Evolutionary conservation across 495 filamentous ascomycete species (phyloP).

Genomic region (Aspergillus wentii): DNA sequence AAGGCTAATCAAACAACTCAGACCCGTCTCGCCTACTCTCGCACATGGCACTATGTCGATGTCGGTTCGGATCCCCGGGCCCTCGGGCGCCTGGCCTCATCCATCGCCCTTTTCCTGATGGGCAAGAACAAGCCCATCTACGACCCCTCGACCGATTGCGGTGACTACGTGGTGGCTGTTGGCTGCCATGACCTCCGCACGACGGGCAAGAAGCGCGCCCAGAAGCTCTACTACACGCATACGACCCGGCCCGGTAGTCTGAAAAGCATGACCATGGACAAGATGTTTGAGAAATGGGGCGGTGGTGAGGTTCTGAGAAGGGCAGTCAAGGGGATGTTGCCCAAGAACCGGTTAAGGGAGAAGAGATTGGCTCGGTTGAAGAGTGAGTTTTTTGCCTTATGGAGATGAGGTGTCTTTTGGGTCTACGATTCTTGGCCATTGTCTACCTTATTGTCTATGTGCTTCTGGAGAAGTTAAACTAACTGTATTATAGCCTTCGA

Average conservation of each 20-base stretch:
- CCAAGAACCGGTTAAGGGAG: conserved; percentile 90
- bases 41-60: conserved; percentile 86
- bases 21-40: conserved; percentile 95
- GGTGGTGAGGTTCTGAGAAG: conserved; percentile 89
- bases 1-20: conserved; percentile 38
- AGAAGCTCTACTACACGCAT: conserved; percentile 94
- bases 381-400: conserved; percentile 43
- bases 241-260: conserved; percentile 85
- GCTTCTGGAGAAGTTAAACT: conserved; percentile 3
- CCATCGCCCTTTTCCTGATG: conserved; percentile 90
- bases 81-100: conserved; percentile 85
- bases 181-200: conserved; percentile 81
- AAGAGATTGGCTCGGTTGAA: conserved; percentile 84
- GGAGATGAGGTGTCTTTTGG: not conserved
- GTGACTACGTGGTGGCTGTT: conserved; percentile 95
- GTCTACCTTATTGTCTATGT: too few relatives aligned
- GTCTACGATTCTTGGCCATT: too few relatives aligned
- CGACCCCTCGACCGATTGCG: conserved; percentile 94
- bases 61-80: conserved; percentile 52
- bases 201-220: conserved; percentile 85
- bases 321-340: conserved; percentile 94
- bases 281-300: conserved; percentile 88
- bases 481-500: conserved; percentile 67
- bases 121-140: conserved; percentile 99
- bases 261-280: conserved; percentile 88